Evolutionary conservation across 441 rosid genomes (phyloP).

Genomic region (Gossypium davidsonii): DNA sequence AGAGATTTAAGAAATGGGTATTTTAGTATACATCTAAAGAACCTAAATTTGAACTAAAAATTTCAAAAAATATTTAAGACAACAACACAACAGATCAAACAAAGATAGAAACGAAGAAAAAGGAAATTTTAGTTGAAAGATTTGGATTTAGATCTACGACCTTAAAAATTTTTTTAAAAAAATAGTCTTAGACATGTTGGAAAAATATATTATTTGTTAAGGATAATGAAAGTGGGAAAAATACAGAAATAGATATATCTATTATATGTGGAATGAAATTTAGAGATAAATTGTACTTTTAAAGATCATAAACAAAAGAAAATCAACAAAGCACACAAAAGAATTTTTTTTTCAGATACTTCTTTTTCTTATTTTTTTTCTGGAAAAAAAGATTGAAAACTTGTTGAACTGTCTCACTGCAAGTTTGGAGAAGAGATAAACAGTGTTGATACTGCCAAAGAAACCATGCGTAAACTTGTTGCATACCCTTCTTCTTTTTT

Average conservation of each 20-base stretch:
- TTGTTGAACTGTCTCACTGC: background rate
- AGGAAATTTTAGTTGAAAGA: background rate
- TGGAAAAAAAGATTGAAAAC: background rate
- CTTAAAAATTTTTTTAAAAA: no score
- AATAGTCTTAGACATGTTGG: background rate
- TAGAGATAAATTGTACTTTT: background rate
- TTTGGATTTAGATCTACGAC: conserved; percentile 8
- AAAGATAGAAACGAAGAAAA: background rate
- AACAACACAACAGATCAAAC: background rate
- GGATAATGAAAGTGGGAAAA: background rate
- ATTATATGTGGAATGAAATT: background rate
- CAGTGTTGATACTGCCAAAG: background rate
- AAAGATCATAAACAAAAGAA: background rate
- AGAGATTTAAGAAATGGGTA: conserved; percentile 25
- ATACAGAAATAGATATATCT: background rate
- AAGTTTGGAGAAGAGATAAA: background rate
- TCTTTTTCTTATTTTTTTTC: background rate
- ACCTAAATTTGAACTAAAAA: conserved; percentile 1
- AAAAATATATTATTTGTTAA: background rate
- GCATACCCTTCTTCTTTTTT: background rate
- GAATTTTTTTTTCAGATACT: background rate
- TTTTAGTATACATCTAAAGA: conserved; percentile 15
- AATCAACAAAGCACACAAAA: background rate
- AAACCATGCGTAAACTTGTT: background rate
- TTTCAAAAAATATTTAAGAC: background rate